A percentile compares a stretch with the other conserved stretches of the same genome.
phyloP scores from a whole-genome alignment of 1,284 basidiomycete genomes.

The Phellinidium pouzarii region DNA sequence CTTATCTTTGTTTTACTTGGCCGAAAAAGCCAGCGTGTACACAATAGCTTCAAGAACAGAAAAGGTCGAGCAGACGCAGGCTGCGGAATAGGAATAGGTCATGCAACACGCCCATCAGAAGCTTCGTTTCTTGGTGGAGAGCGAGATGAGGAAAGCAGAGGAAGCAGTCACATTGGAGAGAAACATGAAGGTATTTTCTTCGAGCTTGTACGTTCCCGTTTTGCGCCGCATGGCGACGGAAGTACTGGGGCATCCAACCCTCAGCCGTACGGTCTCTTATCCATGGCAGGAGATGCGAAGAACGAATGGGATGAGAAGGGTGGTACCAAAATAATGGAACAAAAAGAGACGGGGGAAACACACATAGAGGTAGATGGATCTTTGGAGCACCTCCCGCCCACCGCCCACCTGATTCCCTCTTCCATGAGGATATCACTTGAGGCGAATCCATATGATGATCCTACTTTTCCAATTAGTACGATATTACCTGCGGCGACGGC shows the following conservation, averaged over 20 bases:
- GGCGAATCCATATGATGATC: background rate
- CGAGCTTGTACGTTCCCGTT: no score
- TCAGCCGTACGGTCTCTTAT: no score
- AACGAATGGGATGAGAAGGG: background rate
- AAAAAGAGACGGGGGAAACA: background rate
- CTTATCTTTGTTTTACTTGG: constrained; percentile 5
- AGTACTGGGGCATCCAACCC: no score
- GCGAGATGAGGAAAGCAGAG: background rate
- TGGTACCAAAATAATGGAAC: background rate
- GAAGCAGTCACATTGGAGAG: background rate
- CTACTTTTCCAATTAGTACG: background rate
- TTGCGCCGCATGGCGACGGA: no score
- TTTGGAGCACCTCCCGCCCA: background rate
- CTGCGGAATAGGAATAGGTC: background rate
- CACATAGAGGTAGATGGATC: background rate
- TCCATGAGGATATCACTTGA: background rate
- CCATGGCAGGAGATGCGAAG: background rate
- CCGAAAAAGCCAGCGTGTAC: constrained; percentile 3
- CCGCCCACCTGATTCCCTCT: background rate
- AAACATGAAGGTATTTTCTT: no score
- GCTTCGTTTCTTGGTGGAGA: constrained; percentile 3
- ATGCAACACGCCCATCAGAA: constrained; percentile 9
- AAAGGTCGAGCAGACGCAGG: background rate
- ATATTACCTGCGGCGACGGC: background rate
- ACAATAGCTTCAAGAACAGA: constrained; percentile 10